Evolutionary conservation across 2,329 filamentous ascomycete species (phyloP).

Genomic region (Escovopsis sp.): DNA sequence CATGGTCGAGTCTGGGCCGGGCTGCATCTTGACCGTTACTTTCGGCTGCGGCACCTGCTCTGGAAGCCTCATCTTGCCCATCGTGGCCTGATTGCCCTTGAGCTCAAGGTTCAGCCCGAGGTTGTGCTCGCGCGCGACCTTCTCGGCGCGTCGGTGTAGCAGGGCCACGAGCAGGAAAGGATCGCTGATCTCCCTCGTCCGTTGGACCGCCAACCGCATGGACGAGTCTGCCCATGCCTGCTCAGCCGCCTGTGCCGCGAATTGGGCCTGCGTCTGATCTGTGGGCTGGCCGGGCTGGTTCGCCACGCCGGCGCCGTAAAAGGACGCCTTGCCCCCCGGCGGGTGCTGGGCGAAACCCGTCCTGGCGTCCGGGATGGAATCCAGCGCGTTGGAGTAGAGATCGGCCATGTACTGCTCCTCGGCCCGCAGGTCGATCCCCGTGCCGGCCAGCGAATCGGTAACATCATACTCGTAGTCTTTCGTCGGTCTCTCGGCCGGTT

Average conservation of each 20-base stretch:
- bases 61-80: slow-evolving; percentile 35
- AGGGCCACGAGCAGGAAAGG: slow-evolving; percentile 56
- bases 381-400: slow-evolving; percentile 40
- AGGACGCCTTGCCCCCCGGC: slow-evolving; percentile 38
- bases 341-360: slow-evolving; percentile 37
- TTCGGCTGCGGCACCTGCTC: slow-evolving; percentile 35
- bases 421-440: slow-evolving; percentile 73
- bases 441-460: slow-evolving; percentile 69
- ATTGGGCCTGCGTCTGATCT: slow-evolving; percentile 43
- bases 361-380: slow-evolving; percentile 30
- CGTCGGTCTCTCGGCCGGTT: slow-evolving; percentile 44
- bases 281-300: slow-evolving; percentile 43
- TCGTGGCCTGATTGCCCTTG: slow-evolving; percentile 29
- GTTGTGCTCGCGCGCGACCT: slow-evolving; percentile 43
- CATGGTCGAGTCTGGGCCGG: slow-evolving; percentile 46
- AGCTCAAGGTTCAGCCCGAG: slow-evolving; percentile 40
- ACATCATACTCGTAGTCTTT: slow-evolving; percentile 57
- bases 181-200: slow-evolving; percentile 56
- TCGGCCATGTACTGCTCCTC: slow-evolving; percentile 72
- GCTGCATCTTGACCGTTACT: slow-evolving; percentile 38
- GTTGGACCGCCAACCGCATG: slow-evolving; percentile 41
- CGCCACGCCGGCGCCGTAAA: slow-evolving; percentile 50
- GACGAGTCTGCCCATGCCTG: slow-evolving; percentile 52
- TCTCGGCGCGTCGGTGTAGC: slow-evolving; percentile 42
- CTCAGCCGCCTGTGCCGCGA: slow-evolving; percentile 49